These are phyloP conservation scores for Rhexocercosporidium sp. DNA, from an alignment of 2,329 filamentous ascomycete species.

Conservation along the genomic window DNA sequence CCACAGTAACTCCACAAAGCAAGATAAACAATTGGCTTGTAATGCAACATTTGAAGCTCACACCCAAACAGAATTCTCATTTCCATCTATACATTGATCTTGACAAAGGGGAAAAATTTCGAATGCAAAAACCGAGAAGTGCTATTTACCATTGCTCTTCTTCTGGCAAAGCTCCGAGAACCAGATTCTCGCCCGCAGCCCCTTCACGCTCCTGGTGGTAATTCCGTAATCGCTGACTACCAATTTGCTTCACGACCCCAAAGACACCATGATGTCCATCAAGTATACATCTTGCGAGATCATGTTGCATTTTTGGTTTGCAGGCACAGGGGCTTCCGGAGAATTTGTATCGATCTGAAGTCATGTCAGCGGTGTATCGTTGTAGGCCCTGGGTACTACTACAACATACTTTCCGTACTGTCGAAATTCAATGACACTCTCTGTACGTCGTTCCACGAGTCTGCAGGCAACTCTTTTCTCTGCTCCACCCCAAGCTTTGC, in stretches of 20 bases:
- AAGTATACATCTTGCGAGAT: constrained; percentile 17
- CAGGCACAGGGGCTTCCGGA: constrained; percentile 17
- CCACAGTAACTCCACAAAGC: no score
- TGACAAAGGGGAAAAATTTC: background rate
- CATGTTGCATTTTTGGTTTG: constrained; percentile 21
- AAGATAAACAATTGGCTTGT: no score
- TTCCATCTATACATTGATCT: background rate
- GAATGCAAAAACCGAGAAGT: background rate
- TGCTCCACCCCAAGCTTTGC: constrained; percentile 20
- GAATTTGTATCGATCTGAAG: constrained; percentile 17
- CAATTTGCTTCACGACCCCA: constrained; percentile 22
- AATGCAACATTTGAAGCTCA: no score
- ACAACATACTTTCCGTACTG: constrained; percentile 19
- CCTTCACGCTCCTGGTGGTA: constrained; percentile 21
- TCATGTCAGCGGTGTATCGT: background rate
- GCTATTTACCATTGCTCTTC: constrained; percentile 4
- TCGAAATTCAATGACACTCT: constrained; percentile 19
- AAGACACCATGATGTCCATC: constrained; percentile 19
- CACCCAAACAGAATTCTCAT: no score
- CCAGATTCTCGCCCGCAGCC: constrained; percentile 10
- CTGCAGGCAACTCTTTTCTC: constrained; percentile 17
- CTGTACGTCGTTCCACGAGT: constrained; percentile 21
- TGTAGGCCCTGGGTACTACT: background rate
- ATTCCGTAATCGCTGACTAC: constrained; percentile 19
- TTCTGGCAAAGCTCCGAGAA: constrained; percentile 18